Conservation (phyloP, 1,284 basidiomycete species). For the Irpex lacteus region DNA sequence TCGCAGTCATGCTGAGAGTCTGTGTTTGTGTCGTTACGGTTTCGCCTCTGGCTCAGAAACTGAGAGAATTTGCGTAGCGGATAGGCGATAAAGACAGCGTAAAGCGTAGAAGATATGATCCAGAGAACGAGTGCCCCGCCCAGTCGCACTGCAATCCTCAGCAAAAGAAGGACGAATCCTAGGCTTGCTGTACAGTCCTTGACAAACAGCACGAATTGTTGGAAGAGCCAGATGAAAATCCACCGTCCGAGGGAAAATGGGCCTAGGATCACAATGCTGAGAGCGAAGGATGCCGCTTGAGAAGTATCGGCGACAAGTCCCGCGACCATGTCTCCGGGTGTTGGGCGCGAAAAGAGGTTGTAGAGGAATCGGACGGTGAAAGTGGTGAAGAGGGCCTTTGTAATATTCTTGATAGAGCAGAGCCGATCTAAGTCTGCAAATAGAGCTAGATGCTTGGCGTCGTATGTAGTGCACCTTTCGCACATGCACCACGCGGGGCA, state of each 20-base stretch:
- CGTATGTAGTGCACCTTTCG: background rate
- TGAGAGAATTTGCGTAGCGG: background rate
- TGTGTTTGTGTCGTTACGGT: background rate
- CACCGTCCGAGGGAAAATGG: background rate
- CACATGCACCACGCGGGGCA: background rate
- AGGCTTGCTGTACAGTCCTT: background rate
- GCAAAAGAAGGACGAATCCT: background rate
- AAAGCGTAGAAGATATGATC: background rate
- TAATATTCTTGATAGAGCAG: background rate
- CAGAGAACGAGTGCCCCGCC: background rate
- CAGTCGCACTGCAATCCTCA: background rate
- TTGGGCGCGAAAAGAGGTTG: background rate
- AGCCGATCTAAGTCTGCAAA: background rate
- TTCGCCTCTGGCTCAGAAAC: background rate
- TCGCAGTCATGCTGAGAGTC: too few relatives aligned
- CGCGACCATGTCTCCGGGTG: background rate
- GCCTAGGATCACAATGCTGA: background rate
- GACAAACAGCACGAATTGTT: background rate
- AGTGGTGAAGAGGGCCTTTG: background rate
- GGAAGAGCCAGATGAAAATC: background rate
- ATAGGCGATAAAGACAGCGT: background rate
- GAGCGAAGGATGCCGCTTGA: background rate
- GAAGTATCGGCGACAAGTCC: background rate
- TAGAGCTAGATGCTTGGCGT: background rate
- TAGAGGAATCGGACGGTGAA: background rate